These are phyloP conservation scores for Colletotrichum tamarilloi DNA, from an alignment of 2,329 filamentous ascomycete species.

Conservation along the genomic window DNA sequence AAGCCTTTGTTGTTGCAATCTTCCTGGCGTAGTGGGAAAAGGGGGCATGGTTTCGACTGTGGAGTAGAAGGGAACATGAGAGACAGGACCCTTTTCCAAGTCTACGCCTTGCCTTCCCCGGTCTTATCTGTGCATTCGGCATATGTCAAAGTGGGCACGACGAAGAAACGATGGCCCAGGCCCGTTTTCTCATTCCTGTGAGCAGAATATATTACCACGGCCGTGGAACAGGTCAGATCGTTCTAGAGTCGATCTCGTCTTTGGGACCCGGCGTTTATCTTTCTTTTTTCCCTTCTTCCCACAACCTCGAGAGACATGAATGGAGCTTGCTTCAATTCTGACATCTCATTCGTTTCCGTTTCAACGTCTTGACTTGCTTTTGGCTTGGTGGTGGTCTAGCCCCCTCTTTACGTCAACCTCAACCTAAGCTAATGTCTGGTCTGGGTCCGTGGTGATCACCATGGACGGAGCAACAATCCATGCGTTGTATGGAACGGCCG, in stretches of 20 bases:
- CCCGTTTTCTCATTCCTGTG: neutral
- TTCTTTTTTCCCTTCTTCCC: neutral
- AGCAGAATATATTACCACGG: neutral
- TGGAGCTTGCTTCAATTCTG: constrained; percentile 18
- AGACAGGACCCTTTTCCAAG: neutral
- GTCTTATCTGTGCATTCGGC: neutral
- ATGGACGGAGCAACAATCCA: constrained; percentile 26
- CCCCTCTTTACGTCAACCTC: neutral
- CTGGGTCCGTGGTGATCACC: neutral
- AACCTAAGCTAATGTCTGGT: neutral
- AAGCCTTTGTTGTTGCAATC: neutral
- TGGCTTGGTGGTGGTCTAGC: neutral
- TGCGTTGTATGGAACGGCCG: constrained; percentile 9
- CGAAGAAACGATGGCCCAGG: neutral
- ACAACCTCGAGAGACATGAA: constrained; percentile 4
- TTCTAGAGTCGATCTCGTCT: neutral
- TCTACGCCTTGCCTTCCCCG: neutral
- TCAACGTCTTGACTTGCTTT: neutral
- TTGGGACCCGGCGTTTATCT: neutral
- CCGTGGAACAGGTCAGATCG: neutral
- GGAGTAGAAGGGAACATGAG: constrained; percentile 4
- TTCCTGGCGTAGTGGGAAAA: neutral
- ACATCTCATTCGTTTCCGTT: neutral
- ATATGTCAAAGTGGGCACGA: neutral
- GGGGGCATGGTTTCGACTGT: constrained; percentile 23